Percentiles rank a stretch among this genome's conserved stretches.
Conservation (phyloP, 441 rosid species). For the Aquilaria agallochum region DNA sequence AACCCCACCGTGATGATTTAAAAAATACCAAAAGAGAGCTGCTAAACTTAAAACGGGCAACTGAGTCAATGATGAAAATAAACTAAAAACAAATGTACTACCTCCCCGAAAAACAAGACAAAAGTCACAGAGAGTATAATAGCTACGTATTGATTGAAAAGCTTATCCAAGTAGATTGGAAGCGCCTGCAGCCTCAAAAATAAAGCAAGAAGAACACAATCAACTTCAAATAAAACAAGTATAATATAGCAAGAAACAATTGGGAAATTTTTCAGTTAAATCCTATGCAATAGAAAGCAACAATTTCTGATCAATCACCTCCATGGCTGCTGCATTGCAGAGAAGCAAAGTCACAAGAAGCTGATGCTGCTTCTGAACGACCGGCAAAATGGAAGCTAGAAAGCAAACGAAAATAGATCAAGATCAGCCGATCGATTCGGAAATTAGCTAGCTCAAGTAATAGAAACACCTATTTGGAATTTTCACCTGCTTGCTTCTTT, state of each 20-base stretch:
- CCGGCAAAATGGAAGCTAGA: constrained; percentile 77
- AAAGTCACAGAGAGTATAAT: constrained; percentile 88
- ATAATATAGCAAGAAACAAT: background rate
- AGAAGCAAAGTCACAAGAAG: constrained; percentile 89
- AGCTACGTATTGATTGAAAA: constrained; percentile 91
- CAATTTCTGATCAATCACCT: constrained; percentile 43
- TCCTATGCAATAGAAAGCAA: background rate
- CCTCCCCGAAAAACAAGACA: constrained; percentile 93
- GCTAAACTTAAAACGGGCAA: background rate
- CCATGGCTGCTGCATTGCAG: constrained; percentile 91
- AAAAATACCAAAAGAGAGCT: constrained; percentile 5
- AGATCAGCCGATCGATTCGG: background rate
- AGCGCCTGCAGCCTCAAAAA: constrained; percentile 64
- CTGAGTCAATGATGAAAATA: background rate
- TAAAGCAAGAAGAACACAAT: constrained; percentile 1
- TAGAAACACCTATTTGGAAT: background rate
- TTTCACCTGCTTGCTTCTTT: constrained; percentile 77
- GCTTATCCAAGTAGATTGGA: constrained; percentile 86
- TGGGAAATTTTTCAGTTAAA: background rate
- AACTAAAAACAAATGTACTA: constrained; percentile 18
- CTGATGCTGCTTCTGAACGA: constrained; percentile 95
- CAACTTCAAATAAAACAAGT: background rate
- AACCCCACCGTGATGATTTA: constrained; percentile 3
- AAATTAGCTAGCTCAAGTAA: background rate
- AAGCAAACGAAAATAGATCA: background rate